phyloP scores from a whole-genome alignment of 352 stramenopile species.

The Phytophthora megakarya region DNA sequence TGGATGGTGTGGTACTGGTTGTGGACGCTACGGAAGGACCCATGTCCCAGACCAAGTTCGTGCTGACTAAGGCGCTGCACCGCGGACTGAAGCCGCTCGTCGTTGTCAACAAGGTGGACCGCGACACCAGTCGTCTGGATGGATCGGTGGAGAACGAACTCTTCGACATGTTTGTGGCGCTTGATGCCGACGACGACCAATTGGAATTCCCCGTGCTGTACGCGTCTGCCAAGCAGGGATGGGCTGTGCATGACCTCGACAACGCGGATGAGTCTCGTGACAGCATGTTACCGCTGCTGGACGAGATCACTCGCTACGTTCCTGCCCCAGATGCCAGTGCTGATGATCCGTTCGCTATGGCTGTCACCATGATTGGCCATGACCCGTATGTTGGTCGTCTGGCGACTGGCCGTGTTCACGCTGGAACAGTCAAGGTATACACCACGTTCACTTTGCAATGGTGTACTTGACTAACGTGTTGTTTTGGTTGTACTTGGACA shows the following conservation, averaged over 20 bases:
- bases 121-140: constrained; percentile 89
- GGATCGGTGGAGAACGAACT: constrained; percentile 97
- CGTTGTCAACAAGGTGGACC: constrained; percentile 99
- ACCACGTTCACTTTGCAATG: background rate
- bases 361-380: constrained; percentile 96
- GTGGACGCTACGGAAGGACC: constrained; percentile 97
- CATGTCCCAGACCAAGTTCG: constrained; percentile 99
- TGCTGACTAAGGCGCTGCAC: constrained; percentile 96
- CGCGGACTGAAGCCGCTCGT: constrained; percentile 94
- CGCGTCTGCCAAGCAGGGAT: constrained; percentile 95
- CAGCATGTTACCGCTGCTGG: constrained; percentile 96
- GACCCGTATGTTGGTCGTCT: constrained; percentile 98
- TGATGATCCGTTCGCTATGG: constrained; percentile 91
- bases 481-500: background rate
- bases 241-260: constrained; percentile 92
- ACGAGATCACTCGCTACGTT: constrained; percentile 96
- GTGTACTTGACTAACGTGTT: constrained; percentile 14
- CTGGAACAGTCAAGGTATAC: constrained; percentile 84
- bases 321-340: constrained; percentile 86
- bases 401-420: constrained; percentile 95
- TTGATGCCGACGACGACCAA: constrained; percentile 94
- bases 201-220: constrained; percentile 98
- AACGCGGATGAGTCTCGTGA: constrained; percentile 56
- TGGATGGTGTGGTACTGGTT: constrained; percentile 97
- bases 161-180: constrained; percentile 96